phyloP scores from a whole-genome alignment of 768 basidiomycete genomes.

The Amanita brunnescens region DNA sequence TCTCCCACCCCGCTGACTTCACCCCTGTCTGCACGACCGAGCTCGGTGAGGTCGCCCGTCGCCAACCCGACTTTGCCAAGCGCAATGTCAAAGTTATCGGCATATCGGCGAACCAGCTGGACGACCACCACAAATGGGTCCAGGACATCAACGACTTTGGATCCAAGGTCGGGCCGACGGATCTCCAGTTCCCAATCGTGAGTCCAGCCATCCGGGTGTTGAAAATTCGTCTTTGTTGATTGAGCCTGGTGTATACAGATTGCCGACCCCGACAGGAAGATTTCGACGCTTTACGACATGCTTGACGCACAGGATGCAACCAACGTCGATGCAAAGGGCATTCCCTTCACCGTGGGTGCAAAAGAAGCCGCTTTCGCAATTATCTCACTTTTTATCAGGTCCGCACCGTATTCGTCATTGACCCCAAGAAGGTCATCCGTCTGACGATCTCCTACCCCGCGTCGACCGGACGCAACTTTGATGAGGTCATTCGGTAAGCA shows the following conservation, averaged over 20 bases:
- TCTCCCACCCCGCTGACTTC: conserved; percentile 93
- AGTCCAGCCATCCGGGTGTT: too few species aligned
- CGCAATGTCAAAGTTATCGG: conserved; percentile 92
- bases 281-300: conserved; percentile 91
- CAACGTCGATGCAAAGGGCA: conserved; percentile 76
- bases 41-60: conserved; percentile 90
- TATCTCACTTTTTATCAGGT: conserved; percentile 48
- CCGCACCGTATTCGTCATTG: conserved; percentile 95
- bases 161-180: conserved; percentile 57
- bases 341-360: conserved; percentile 78
- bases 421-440: conserved; percentile 93
- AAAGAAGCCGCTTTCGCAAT: too few species aligned
- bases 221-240: too few species aligned
- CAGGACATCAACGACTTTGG: conserved; percentile 80
- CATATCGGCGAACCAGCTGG: conserved; percentile 83
- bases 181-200: conserved; percentile 90
- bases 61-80: conserved; percentile 73
- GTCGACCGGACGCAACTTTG: conserved; percentile 91
- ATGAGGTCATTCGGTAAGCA: conserved; percentile 42
- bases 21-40: conserved; percentile 97
- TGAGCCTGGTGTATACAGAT: conserved; percentile 53
- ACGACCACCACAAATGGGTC: conserved; percentile 83
- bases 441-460: conserved; percentile 89
- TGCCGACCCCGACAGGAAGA: conserved; percentile 80
- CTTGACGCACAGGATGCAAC: conserved; percentile 92